These are phyloP conservation scores for Omphalea diandra DNA, from an alignment of 441 rosid species.

Conservation along the genomic window DNA sequence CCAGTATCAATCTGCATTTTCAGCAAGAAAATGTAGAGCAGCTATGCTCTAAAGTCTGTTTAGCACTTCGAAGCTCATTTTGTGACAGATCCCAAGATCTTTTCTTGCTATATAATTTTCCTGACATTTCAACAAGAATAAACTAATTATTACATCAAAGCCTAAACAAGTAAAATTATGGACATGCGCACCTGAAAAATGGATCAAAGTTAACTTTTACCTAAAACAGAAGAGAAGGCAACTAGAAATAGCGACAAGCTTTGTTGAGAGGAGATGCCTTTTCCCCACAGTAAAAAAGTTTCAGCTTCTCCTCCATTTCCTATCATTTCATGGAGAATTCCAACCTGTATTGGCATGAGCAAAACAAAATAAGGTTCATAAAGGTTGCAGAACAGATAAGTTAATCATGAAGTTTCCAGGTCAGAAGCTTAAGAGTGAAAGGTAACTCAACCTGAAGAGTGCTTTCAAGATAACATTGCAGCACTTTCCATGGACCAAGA, in stretches of 20 bases:
- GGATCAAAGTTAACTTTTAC: constrained; percentile 33
- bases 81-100: constrained; percentile 59
- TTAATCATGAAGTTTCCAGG: constrained; percentile 19
- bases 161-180: neutral
- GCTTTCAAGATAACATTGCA: constrained; percentile 93
- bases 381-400: neutral
- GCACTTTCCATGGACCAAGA: constrained; percentile 90
- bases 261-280: constrained; percentile 60
- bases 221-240: constrained; percentile 78
- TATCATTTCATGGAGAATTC: constrained; percentile 61
- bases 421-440: constrained; percentile 21
- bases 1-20: constrained; percentile 65
- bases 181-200: neutral
- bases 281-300: constrained; percentile 73
- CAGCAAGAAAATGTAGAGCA: constrained; percentile 44
- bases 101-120: constrained; percentile 71
- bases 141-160: constrained; percentile 4
- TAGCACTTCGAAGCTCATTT: constrained; percentile 64
- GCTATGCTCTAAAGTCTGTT: constrained; percentile 40
- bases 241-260: constrained; percentile 56
- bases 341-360: constrained; percentile 55
- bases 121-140: constrained; percentile 35
- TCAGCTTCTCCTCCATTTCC: constrained; percentile 91
- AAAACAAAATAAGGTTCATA: constrained; percentile 1
- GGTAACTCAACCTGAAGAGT: constrained; percentile 74